phyloP scores from a whole-genome alignment of 176 grass and related monocot species.

The Zizania latifolia region DNA sequence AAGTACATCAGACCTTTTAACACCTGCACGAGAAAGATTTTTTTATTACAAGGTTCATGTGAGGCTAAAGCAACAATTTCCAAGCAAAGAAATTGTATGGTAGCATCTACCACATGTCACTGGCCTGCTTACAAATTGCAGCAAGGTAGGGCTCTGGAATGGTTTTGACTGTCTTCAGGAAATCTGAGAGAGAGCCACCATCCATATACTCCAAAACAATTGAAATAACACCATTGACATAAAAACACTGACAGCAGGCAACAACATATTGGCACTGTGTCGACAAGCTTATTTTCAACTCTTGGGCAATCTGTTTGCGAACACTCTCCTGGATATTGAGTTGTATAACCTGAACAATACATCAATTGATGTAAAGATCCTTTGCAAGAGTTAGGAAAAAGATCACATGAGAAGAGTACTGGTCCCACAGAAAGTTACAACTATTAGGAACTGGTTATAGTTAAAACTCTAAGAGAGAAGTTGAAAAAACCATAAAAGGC shows the following conservation, averaged over 20 bases:
- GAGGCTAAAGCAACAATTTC: neutral
- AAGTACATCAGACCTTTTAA: slow-evolving; percentile 73
- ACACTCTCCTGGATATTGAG: slow-evolving; percentile 76
- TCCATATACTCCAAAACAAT: slow-evolving; percentile 99
- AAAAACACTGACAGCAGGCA: slow-evolving; percentile 81
- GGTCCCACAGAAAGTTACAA: neutral
- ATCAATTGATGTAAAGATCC: neutral
- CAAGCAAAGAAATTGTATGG: neutral
- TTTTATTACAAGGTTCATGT: neutral
- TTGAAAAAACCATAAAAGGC: neutral
- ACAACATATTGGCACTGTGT: slow-evolving; percentile 72
- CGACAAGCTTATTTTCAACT: slow-evolving; percentile 84
- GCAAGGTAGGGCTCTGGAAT: slow-evolving; percentile 85
- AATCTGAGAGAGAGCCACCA: slow-evolving; percentile 76
- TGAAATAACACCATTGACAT: slow-evolving; percentile 82
- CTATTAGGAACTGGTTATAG: neutral
- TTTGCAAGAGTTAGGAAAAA: neutral
- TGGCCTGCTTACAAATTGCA: slow-evolving; percentile 96
- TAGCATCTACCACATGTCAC: slow-evolving; percentile 34
- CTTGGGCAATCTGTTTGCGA: slow-evolving; percentile 70
- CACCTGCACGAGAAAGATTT: slow-evolving; percentile 46
- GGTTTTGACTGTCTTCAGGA: slow-evolving; percentile 73
- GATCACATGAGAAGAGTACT: neutral
- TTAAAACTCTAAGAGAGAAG: neutral
- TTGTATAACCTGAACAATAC: slow-evolving; percentile 64